These are phyloP conservation scores for Kodamaea nitidulidarum DNA, from an alignment of 805 yeast species.

Conservation along the genomic window DNA sequence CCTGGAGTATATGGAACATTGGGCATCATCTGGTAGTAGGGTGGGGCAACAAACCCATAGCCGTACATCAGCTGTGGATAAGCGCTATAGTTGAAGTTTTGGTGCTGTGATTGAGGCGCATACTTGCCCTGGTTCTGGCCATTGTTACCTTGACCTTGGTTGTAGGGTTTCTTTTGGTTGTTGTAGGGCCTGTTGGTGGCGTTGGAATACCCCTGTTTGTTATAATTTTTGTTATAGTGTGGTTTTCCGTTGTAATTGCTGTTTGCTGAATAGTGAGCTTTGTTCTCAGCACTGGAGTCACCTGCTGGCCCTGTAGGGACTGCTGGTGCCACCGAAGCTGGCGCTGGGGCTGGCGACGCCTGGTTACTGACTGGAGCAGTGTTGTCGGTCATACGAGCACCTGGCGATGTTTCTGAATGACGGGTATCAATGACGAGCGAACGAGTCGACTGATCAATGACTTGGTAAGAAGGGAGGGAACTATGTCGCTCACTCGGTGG, in stretches of 20 bases:
- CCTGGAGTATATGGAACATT: slow-evolving; percentile 10
- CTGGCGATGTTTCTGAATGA: background rate
- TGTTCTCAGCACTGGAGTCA: slow-evolving; percentile 7
- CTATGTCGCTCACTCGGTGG: slow-evolving; percentile 7
- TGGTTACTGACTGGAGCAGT: background rate
- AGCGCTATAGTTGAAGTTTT: slow-evolving; percentile 17
- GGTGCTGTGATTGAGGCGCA: slow-evolving; percentile 7
- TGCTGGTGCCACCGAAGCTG: slow-evolving; percentile 6
- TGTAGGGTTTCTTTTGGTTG: slow-evolving; percentile 7
- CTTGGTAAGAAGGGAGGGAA: slow-evolving; percentile 6
- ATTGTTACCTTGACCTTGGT: slow-evolving; percentile 6
- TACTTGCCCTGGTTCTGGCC: slow-evolving; percentile 14
- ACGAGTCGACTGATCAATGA: slow-evolving; percentile 9
- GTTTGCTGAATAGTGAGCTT: slow-evolving; percentile 7
- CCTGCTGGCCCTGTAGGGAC: slow-evolving; percentile 8
- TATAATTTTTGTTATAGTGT: slow-evolving; percentile 17
- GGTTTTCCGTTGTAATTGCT: slow-evolving; percentile 10
- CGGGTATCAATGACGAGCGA: slow-evolving; percentile 8
- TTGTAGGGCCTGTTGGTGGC: slow-evolving; percentile 10
- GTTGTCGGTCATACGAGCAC: slow-evolving; percentile 7
- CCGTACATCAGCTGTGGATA: slow-evolving; percentile 25
- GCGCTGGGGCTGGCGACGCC: slow-evolving; percentile 3
- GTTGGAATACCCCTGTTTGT: slow-evolving; percentile 8
- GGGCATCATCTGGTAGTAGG: slow-evolving; percentile 22
- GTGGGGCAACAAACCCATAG: slow-evolving; percentile 25